phyloP scores from a whole-genome alignment of 495 filamentous ascomycete genomes.

The Xeromyces bisporus region DNA sequence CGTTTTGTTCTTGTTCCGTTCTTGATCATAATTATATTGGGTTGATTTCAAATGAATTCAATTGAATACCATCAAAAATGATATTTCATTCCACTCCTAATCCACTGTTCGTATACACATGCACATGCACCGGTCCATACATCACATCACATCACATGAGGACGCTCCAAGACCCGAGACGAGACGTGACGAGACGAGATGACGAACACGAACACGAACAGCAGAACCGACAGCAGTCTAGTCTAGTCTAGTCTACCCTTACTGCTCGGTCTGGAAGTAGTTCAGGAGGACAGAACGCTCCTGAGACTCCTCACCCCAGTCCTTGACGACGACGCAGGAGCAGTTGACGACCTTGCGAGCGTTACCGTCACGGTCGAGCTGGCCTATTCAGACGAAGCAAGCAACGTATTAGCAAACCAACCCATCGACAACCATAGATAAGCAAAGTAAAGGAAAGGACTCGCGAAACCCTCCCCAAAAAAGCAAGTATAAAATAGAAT shows the following conservation, averaged over 20 bases:
- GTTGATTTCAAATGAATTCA: too few relatives aligned
- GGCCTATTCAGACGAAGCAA: conserved; percentile 39
- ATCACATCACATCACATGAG: too few relatives aligned
- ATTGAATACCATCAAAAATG: too few relatives aligned
- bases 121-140: too few relatives aligned
- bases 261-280: conserved; percentile 93
- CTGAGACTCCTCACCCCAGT: conserved; percentile 98
- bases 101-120: too few relatives aligned
- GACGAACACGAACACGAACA: too few relatives aligned
- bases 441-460: too few relatives aligned
- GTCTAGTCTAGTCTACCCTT: conserved; percentile 15
- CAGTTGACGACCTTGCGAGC: conserved; percentile 99
- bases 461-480: neutral
- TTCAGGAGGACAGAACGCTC: conserved; percentile 95
- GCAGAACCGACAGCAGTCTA: conserved; percentile 2
- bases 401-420: conserved; percentile 1
- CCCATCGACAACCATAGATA: neutral
- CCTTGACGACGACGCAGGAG: conserved; percentile 96
- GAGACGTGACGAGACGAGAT: too few relatives aligned
- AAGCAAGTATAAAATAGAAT: neutral
- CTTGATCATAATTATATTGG: too few relatives aligned
- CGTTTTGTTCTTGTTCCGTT: too few relatives aligned
- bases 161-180: too few relatives aligned
- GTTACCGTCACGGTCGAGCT: conserved; percentile 97
- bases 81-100: too few relatives aligned